Evolutionary conservation across 1,284 basidiomycete species (phyloP).

Genomic region (Hypsizygus ulmarius): DNA sequence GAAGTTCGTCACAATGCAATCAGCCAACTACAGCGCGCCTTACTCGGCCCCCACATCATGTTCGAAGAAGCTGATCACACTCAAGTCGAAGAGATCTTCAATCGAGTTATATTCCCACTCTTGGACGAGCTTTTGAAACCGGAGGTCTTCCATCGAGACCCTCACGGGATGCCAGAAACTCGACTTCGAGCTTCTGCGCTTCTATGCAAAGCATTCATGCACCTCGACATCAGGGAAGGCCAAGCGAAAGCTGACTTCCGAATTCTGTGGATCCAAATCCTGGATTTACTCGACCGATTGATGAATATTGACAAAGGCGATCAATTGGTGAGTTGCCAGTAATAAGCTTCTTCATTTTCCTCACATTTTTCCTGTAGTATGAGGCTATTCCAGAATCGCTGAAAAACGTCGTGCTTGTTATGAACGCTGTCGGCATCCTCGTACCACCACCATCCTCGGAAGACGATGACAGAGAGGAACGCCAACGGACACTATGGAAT

Average conservation of each 20-base stretch:
- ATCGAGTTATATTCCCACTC: conserved; percentile 88
- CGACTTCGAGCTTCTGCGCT: conserved; percentile 84
- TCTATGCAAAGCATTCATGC: conserved; percentile 94
- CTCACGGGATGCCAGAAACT: conserved; percentile 87
- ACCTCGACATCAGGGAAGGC: conserved; percentile 79
- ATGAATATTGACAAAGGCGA: conserved; percentile 85
- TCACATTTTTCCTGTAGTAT: conserved; percentile 48
- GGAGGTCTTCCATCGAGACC: conserved; percentile 77
- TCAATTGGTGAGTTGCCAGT: conserved; percentile 67
- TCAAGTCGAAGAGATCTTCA: conserved; percentile 83
- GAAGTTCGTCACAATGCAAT: conserved; percentile 87
- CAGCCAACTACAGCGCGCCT: conserved; percentile 81
- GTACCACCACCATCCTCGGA: conserved; percentile 61
- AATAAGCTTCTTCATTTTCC: not conserved
- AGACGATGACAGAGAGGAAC: conserved; percentile 54
- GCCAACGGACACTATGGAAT: conserved; percentile 79
- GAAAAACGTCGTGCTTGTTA: conserved; percentile 95
- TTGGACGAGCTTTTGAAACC: conserved; percentile 90
- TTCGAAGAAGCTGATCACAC: conserved; percentile 53
- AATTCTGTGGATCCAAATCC: conserved; percentile 86
- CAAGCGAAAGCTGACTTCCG: conserved; percentile 68
- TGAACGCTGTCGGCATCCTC: conserved; percentile 86
- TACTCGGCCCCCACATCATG: conserved; percentile 78
- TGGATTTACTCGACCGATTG: conserved; percentile 87
- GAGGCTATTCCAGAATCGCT: conserved; percentile 95